Conservation (phyloP, 345 rosid species). For the Clarkia xantiana region DNA sequence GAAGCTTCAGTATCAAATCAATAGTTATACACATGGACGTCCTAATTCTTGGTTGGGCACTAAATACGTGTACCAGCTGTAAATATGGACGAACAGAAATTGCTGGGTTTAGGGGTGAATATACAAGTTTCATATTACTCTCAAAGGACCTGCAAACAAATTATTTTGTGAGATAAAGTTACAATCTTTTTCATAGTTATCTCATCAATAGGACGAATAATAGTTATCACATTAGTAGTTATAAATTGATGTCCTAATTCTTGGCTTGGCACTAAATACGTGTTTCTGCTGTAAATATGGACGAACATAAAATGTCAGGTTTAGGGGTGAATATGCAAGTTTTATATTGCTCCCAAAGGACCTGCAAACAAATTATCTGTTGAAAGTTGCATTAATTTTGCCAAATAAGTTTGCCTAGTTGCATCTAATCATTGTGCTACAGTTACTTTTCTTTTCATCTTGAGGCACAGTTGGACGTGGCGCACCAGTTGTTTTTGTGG, state of each 20-base stretch:
- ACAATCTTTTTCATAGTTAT: not conserved
- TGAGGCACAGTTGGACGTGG: no score
- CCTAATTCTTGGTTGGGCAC: conserved; percentile 23
- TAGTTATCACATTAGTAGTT: no score
- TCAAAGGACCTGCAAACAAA: conserved; percentile 16
- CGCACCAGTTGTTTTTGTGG: no score
- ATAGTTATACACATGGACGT: not conserved
- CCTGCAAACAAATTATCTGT: conserved; percentile 20
- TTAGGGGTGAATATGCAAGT: conserved; percentile 44
- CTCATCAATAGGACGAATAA: no score
- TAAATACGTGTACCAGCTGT: conserved; percentile 17
- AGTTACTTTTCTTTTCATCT: not conserved
- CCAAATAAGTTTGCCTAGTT: not conserved
- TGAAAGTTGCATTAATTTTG: not conserved
- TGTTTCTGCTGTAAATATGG: conserved; percentile 70
- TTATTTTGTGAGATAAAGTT: not conserved
- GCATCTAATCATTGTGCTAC: not conserved
- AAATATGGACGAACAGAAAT: conserved; percentile 22
- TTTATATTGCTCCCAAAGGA: conserved; percentile 36
- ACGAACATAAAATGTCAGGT: conserved; percentile 42
- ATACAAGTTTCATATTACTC: conserved; percentile 12
- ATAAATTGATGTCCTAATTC: conserved; percentile 75
- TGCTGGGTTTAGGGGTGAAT: conserved; percentile 19
- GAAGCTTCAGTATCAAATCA: no score
- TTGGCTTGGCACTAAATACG: conserved; percentile 52